Percentiles rank a stretch among this genome's conserved stretches.
Conservation (phyloP, 2,329 filamentous ascomycete species). For the Trichoderma afroharzianum region DNA sequence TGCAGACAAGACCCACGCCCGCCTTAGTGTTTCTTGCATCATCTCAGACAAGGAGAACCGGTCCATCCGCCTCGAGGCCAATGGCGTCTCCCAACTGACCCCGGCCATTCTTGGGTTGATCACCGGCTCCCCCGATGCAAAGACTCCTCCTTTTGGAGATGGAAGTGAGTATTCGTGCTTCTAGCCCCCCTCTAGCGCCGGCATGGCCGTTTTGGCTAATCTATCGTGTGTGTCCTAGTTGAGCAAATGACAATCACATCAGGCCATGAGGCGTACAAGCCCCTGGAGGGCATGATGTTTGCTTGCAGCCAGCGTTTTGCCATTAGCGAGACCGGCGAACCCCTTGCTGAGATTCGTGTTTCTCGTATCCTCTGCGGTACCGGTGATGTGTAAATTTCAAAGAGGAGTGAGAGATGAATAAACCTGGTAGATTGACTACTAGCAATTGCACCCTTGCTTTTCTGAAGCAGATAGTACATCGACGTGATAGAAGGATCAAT, state of each 20-base stretch:
- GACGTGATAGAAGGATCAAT: neutral
- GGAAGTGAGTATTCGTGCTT: neutral
- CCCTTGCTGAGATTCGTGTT: neutral
- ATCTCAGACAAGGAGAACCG: neutral
- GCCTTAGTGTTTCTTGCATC: neutral
- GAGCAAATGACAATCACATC: neutral
- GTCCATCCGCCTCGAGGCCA: neutral
- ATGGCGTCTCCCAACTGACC: neutral
- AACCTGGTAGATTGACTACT: neutral
- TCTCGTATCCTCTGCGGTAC: neutral
- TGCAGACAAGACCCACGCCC: neutral
- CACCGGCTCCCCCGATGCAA: neutral
- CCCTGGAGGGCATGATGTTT: neutral
- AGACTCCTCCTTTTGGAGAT: neutral
- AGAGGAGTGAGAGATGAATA: neutral
- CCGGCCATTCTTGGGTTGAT: neutral
- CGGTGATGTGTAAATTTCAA: neutral
- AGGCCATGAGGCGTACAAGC: neutral
- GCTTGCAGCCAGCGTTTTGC: neutral
- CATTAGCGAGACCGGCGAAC: neutral
- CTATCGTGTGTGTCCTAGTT: neutral
- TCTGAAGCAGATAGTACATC: neutral
- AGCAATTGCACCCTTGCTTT: neutral
- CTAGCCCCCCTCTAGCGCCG: neutral
- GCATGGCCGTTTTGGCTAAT: neutral